These are phyloP conservation scores for Epithemia pelagica DNA, from an alignment of 108 stramenopile genomes.

Conservation along the genomic window DNA sequence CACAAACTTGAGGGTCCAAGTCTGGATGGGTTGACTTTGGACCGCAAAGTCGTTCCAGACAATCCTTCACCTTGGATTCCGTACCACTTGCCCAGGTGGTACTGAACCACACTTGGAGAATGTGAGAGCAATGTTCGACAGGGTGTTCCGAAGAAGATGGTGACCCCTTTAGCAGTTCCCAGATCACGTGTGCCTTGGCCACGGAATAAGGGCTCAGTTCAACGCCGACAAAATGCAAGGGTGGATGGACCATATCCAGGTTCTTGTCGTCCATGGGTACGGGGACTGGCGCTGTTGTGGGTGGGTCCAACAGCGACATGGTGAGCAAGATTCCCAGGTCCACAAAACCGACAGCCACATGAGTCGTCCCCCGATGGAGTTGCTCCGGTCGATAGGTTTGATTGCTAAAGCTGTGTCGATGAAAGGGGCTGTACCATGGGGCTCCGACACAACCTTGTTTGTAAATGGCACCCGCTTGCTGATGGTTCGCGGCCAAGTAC, in stretches of 20 bases:
- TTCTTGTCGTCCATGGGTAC: background rate
- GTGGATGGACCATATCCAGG: background rate
- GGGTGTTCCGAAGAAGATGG: background rate
- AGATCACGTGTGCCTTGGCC: conserved; percentile 22
- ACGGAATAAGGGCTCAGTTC: conserved; percentile 21
- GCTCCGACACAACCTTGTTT: background rate
- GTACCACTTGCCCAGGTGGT: conserved; percentile 17
- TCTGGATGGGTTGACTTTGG: background rate
- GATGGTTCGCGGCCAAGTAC: conserved; percentile 3
- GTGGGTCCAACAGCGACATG: background rate
- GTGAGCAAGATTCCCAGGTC: conserved; percentile 25
- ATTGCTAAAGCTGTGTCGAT: conserved; percentile 22
- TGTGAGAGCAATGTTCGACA: conserved; percentile 6
- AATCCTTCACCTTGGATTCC: conserved; percentile 7
- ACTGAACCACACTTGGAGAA: conserved; percentile 29
- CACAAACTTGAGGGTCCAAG: no score
- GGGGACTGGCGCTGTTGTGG: background rate
- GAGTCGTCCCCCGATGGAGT: conserved; percentile 17
- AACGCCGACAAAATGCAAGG: conserved; percentile 23
- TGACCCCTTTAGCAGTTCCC: conserved; percentile 21
- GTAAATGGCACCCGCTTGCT: conserved; percentile 2
- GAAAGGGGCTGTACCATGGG: background rate
- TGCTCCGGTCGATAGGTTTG: conserved; percentile 12
- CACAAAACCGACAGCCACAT: conserved; percentile 32
- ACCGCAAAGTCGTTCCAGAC: background rate